These are phyloP conservation scores for Heterobasidion annosum DNA, from an alignment of 1,284 basidiomycete species.

Conservation along the genomic window DNA sequence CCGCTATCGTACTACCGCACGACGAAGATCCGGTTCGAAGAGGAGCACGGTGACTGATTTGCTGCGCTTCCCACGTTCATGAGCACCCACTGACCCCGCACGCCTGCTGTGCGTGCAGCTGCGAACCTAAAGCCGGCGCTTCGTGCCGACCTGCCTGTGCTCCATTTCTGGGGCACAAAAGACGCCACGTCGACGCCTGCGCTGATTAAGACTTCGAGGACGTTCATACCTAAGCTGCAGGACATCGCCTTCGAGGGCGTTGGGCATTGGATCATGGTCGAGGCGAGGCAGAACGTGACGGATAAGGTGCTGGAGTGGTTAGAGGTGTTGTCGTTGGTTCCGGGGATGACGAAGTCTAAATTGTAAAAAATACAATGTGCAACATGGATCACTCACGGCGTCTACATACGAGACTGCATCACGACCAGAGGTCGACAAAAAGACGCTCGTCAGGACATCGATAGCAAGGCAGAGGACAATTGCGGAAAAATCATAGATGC, in stretches of 20 bases:
- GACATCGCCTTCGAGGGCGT: conserved; percentile 37
- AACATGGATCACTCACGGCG: too few species aligned
- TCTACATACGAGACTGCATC: too few species aligned
- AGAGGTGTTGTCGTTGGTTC: conserved; percentile 8
- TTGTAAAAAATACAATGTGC: conserved; percentile 7
- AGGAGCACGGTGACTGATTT: conserved; percentile 44
- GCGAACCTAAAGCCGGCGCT: conserved; percentile 32
- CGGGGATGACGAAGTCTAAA: conserved; percentile 10
- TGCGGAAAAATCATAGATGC: too few species aligned
- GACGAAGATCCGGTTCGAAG: conserved; percentile 42
- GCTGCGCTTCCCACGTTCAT: background rate
- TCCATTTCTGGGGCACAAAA: conserved; percentile 50
- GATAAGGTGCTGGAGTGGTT: conserved; percentile 39
- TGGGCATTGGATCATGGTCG: conserved; percentile 64
- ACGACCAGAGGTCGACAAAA: too few species aligned
- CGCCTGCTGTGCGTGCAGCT: conserved; percentile 13
- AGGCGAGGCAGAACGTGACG: conserved; percentile 44
- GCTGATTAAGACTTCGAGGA: conserved; percentile 24
- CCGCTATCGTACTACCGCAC: conserved; percentile 68
- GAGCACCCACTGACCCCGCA: too few species aligned
- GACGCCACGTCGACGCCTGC: conserved; percentile 29
- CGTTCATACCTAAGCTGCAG: conserved; percentile 39
- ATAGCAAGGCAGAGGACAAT: too few species aligned
- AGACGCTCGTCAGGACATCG: too few species aligned
- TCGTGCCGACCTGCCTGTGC: conserved; percentile 39